Base-by-base conservation (phyloP, 2,329 filamentous ascomycete species). In the Hymenotorrendiella dingleyae region DNA sequence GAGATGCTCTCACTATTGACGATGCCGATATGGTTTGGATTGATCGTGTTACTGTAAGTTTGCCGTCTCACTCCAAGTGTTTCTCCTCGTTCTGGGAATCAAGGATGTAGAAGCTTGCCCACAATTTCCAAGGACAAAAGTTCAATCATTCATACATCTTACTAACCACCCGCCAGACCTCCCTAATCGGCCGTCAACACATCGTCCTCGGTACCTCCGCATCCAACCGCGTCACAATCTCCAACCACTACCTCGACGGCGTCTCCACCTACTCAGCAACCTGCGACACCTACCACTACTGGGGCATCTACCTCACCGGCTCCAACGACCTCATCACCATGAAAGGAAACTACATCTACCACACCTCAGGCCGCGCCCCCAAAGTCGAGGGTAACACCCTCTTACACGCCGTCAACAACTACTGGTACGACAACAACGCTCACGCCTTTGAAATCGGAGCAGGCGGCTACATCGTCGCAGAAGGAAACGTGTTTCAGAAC, bases 1-100 rank as follows among this genome's bases (percentile, higher is more conserved):
- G 74, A 40, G 75, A 78, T 56, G 75, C 70, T 29, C 74, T 79
- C 57, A 74, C 72, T 28, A 58, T 78, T 5, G 63, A 73, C 43
- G 62, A 66, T 32, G 58, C 65, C 11, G 69, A 72, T 48, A 48
- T 67, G 24, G 52, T 71, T 9, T 58, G 55, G 54, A 53, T 57
- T 20, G 63, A 65, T 35, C 62, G 64, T 35, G 58, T 58, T 55
- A 68, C 39, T 21, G n/a, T n/a, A n/a, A n/a, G n/a, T n/a, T n/a
- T n/a, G n/a, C n/a, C n/a, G n/a, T n/a, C n/a, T n/a, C n/a, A n/a
- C n/a, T n/a, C n/a, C n/a, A n/a, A n/a, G n/a, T n/a, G n/a, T n/a
- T n/a, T n/a, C n/a, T n/a, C n/a, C n/a, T n/a, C n/a, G n/a, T n/a
- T n/a, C n/a, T n/a, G n/a, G n/a, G n/a, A n/a, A n/a, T n/a, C n/a